phyloP scores from a whole-genome alignment of 2,329 filamentous ascomycete genomes.

The Grosmannia huntii region DNA sequence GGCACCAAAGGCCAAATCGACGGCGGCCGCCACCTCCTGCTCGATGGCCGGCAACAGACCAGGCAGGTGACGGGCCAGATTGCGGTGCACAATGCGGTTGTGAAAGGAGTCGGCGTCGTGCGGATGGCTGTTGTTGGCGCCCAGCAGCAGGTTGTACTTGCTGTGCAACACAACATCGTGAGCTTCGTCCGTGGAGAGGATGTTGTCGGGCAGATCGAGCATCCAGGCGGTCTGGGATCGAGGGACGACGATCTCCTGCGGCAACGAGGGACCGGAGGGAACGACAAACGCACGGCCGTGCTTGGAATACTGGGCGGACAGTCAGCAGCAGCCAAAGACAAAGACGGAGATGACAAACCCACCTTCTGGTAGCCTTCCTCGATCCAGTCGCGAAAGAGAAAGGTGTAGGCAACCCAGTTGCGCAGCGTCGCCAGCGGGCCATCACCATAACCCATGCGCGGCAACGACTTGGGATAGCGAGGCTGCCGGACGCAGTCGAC shows the following conservation, averaged over 20 bases:
- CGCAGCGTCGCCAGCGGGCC: conserved; percentile 23
- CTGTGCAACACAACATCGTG: conserved; percentile 32
- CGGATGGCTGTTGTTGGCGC: conserved; percentile 10
- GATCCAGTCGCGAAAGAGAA: conserved; percentile 26
- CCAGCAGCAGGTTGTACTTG: conserved; percentile 29
- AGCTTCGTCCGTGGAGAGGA: conserved; percentile 27
- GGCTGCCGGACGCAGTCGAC: conserved; percentile 27
- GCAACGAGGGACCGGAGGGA: conserved; percentile 26
- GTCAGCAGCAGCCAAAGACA: background rate
- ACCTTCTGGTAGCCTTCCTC: conserved; percentile 30
- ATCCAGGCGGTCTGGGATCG: conserved; percentile 30
- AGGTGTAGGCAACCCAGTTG: conserved; percentile 27
- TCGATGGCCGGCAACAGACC: conserved; percentile 27
- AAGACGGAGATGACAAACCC: background rate
- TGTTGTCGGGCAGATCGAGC: conserved; percentile 31
- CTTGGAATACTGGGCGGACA: conserved; percentile 24
- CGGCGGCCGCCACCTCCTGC: conserved; percentile 24
- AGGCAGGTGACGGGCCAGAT: conserved; percentile 27
- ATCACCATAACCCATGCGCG: conserved; percentile 26
- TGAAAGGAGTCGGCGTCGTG: conserved; percentile 22
- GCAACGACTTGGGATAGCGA: conserved; percentile 25
- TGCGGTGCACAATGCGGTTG: conserved; percentile 29
- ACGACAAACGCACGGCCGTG: conserved; percentile 27
- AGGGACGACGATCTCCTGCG: conserved; percentile 31
- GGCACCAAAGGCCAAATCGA: conserved; percentile 20